Percentiles rank a stretch among this genome's conserved stretches.
These are phyloP conservation scores for Tolypocladium inflatum DNA, from an alignment of 2,329 filamentous ascomycete genomes.

Conservation along the genomic window DNA sequence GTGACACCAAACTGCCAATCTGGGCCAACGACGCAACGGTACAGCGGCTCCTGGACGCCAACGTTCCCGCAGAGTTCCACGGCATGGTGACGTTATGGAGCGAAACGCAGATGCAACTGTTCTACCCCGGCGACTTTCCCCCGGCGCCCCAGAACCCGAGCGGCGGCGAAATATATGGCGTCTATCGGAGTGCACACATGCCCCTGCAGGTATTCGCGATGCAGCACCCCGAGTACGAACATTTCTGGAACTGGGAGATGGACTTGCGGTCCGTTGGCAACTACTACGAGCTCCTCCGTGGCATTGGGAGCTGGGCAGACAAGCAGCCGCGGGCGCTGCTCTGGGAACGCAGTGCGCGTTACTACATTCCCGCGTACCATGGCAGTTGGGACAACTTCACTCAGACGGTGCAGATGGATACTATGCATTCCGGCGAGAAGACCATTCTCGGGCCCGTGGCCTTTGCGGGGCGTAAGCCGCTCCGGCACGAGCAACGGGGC, in stretches of 20 bases:
- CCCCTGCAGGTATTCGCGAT: constrained; percentile 55
- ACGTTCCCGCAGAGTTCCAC: constrained; percentile 65
- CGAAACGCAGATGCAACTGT: constrained; percentile 70
- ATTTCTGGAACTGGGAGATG: constrained; percentile 66
- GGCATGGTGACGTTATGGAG: constrained; percentile 77
- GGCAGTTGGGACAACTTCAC: constrained; percentile 66
- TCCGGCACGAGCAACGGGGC: constrained; percentile 42
- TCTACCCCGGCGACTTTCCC: constrained; percentile 65
- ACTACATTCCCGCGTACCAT: constrained; percentile 65
- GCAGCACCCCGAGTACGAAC: constrained; percentile 53
- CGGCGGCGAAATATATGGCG: constrained; percentile 52
- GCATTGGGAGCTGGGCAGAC: constrained; percentile 55
- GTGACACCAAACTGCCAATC: constrained; percentile 67
- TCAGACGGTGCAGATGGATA: constrained; percentile 52
- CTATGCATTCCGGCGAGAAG: constrained; percentile 35
- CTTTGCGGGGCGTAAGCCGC: constrained; percentile 36
- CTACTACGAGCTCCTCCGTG: constrained; percentile 65
- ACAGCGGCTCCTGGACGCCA: constrained; percentile 56
- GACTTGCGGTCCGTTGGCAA: constrained; percentile 56
- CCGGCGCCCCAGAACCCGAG: constrained; percentile 52
- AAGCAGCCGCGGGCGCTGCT: constrained; percentile 60
- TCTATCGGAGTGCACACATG: constrained; percentile 57
- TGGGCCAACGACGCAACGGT: constrained; percentile 72
- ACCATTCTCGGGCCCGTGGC: constrained; percentile 61
- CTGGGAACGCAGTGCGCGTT: constrained; percentile 69